Evolutionary conservation across 345 rosid species (phyloP).

Genomic region (Streptanthus diversifolius): DNA sequence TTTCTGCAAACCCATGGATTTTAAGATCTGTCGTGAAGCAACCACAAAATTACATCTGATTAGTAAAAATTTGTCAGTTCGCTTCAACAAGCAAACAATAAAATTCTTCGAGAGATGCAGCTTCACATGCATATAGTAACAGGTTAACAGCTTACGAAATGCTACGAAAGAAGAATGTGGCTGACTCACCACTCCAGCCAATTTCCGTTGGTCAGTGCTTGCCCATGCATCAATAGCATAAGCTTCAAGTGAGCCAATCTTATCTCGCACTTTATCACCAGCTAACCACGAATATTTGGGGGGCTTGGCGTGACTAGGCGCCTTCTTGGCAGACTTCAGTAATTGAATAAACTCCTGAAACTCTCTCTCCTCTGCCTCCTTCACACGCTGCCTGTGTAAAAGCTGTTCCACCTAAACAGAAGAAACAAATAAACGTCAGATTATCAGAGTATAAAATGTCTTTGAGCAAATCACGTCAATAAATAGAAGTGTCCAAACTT

Average conservation of each 20-base stretch:
- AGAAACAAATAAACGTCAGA: background rate
- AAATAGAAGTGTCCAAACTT: slow-evolving; percentile 2
- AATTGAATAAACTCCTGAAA: slow-evolving; percentile 65
- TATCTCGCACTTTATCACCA: slow-evolving; percentile 54
- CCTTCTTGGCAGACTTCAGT: slow-evolving; percentile 64
- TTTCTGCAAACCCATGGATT: slow-evolving; percentile 69
- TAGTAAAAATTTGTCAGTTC: background rate
- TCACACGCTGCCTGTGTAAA: slow-evolving; percentile 54
- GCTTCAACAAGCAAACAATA: slow-evolving; percentile 1
- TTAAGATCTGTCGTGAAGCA: slow-evolving; percentile 60
- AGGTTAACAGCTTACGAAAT: background rate
- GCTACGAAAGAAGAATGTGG: background rate
- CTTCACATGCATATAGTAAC: background rate
- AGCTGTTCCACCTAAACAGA: slow-evolving; percentile 73
- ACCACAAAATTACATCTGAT: slow-evolving; percentile 1
- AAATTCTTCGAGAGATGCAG: background rate
- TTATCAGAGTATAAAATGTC: slow-evolving; percentile 6
- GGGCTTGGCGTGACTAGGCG: slow-evolving; percentile 65
- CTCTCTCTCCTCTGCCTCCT: slow-evolving; percentile 77
- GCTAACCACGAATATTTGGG: slow-evolving; percentile 69
- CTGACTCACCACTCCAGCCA: slow-evolving; percentile 68
- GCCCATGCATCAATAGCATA: slow-evolving; percentile 79
- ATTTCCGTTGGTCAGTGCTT: slow-evolving; percentile 61
- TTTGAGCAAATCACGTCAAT: background rate
- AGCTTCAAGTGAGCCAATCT: slow-evolving; percentile 70